These are phyloP conservation scores for Sordariomycetes sp. DNA, from an alignment of 2,329 filamentous ascomycete genomes.

Conservation along the genomic window DNA sequence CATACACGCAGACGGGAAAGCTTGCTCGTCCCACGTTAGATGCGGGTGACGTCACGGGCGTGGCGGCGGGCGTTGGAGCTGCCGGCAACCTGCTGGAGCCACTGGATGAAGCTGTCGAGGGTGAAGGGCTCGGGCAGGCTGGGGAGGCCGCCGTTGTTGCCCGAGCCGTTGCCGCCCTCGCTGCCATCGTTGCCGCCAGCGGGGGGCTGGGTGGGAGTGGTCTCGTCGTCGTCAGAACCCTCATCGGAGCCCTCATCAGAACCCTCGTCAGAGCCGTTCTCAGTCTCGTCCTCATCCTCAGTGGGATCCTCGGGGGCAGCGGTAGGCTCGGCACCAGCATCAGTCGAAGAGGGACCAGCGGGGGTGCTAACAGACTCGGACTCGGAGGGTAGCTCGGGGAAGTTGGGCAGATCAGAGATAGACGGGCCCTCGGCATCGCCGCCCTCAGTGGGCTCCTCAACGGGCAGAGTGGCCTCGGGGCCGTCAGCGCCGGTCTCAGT, in stretches of 20 bases:
- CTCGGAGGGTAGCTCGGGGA: too few relatives aligned
- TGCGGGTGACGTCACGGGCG: not conserved
- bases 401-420: too few relatives aligned
- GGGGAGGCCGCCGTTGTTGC: not conserved
- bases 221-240: not conserved
- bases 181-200: not conserved
- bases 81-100: not conserved
- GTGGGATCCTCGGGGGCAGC: too few relatives aligned
- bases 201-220: not conserved
- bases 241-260: too few relatives aligned
- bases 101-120: conserved; percentile 6
- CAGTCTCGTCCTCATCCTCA: too few relatives aligned
- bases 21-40: not conserved
- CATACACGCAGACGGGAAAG: not conserved
- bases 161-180: not conserved
- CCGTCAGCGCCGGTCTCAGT: not conserved
- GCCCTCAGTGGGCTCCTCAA: not conserved
- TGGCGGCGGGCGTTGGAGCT: not conserved
- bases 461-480: not conserved
- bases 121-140: conserved; percentile 6
- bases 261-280: too few relatives aligned
- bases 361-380: not conserved
- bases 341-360: not conserved
- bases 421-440: too few relatives aligned
- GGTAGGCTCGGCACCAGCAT: not conserved